Evolutionary conservation across 345 rosid species (phyloP).

Genomic region (Dovyalis caffra): DNA sequence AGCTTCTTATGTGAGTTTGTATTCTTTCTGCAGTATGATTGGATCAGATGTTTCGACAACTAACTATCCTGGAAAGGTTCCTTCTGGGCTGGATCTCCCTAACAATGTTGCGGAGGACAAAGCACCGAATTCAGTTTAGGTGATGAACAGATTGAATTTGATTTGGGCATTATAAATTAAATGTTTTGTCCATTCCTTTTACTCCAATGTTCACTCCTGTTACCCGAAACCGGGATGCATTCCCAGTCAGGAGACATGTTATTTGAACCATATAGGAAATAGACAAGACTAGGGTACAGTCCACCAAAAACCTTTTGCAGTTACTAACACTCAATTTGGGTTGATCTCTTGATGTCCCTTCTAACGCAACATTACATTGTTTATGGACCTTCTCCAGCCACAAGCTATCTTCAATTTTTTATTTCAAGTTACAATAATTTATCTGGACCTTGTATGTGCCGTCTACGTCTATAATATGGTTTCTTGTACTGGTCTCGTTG

Average conservation of each 20-base stretch:
- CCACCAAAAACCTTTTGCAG: background rate
- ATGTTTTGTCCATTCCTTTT: background rate
- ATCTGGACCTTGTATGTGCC: no score
- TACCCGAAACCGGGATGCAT: background rate
- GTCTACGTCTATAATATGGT: no score
- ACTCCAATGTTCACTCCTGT: background rate
- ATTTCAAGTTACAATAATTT: no score
- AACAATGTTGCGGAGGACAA: conserved; percentile 41
- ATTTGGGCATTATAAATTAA: background rate
- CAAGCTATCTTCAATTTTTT: no score
- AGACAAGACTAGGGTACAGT: background rate
- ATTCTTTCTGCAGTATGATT: conserved; percentile 49
- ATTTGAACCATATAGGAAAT: background rate
- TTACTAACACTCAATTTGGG: no score
- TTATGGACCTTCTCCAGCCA: no score
- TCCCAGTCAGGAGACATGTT: background rate
- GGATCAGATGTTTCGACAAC: conserved; percentile 62
- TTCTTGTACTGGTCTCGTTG: no score
- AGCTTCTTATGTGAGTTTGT: conserved; percentile 11
- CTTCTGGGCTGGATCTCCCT: conserved; percentile 54
- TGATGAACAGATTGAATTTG: background rate
- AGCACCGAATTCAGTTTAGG: conserved; percentile 2
- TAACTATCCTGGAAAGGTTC: conserved; percentile 83
- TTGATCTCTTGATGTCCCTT: no score
- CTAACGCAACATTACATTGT: no score